These are phyloP conservation scores for Lindgomyces ingoldianus DNA, from an alignment of 495 filamentous ascomycete species.

Conservation along the genomic window DNA sequence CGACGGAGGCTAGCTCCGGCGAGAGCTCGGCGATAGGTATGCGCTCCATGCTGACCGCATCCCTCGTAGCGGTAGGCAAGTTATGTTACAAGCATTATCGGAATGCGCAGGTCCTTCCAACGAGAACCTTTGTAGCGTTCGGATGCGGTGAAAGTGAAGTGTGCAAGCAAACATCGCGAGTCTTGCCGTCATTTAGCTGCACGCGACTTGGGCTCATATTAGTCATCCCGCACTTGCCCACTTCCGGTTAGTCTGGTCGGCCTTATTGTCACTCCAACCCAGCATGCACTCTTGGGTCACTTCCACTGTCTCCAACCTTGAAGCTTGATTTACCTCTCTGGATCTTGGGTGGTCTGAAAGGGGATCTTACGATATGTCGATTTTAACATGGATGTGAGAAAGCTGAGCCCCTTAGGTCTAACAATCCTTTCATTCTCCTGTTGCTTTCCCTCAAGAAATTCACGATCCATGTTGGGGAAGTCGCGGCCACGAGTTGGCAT, in stretches of 20 bases:
- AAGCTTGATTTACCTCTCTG: too few relatives aligned
- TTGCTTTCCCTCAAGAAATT: neutral
- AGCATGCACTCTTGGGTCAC: neutral
- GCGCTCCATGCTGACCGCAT: slow-evolving; percentile 40
- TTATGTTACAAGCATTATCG: neutral
- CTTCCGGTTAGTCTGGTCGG: neutral
- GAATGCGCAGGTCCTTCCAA: too few relatives aligned
- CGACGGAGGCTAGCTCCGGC: slow-evolving; percentile 49
- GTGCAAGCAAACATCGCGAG: neutral
- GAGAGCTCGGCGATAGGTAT: slow-evolving; percentile 69
- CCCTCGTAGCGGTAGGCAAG: neutral
- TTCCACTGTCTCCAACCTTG: neutral
- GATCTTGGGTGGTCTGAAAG: neutral
- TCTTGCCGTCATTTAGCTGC: neutral
- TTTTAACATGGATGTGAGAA: neutral
- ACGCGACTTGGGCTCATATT: neutral
- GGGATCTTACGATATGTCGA: neutral
- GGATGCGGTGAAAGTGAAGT: neutral
- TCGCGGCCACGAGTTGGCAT: neutral
- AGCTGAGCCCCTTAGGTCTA: neutral
- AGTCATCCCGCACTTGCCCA: neutral
- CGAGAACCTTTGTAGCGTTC: neutral
- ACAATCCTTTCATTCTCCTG: neutral
- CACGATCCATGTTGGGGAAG: neutral
- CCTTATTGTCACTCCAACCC: neutral